Percentiles rank a stretch among this genome's conserved stretches.
Conservation (phyloP, 768 basidiomycete genomes). For the Sarcodon aspratus region DNA sequence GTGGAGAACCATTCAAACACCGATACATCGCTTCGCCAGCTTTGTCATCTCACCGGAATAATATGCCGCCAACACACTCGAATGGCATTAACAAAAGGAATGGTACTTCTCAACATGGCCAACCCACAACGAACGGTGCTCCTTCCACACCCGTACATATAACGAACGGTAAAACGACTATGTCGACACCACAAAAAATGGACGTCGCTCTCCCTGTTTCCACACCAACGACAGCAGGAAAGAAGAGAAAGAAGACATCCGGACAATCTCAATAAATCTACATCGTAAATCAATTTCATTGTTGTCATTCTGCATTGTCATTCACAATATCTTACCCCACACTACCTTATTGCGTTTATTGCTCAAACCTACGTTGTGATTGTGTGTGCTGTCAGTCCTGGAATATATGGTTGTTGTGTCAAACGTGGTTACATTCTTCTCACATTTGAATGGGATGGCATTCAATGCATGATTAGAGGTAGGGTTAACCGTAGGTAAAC, state of each 20-base stretch:
- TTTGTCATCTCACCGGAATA: not conserved
- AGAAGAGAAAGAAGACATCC: slow-evolving; percentile 44
- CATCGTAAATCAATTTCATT: too few species aligned
- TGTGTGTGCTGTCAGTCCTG: too few species aligned
- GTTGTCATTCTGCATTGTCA: too few species aligned
- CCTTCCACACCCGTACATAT: slow-evolving; percentile 3
- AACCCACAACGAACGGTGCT: slow-evolving; percentile 7
- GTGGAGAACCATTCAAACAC: slow-evolving; percentile 1
- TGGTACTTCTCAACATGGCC: not conserved
- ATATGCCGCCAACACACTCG: not conserved
- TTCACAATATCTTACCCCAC: too few species aligned
- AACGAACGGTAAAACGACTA: slow-evolving; percentile 5
- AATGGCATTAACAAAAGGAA: not conserved
- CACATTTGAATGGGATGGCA: too few species aligned
- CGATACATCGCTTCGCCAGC: not conserved
- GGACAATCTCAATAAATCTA: slow-evolving; percentile 12
- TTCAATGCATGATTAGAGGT: too few species aligned
- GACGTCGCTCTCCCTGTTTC: not conserved
- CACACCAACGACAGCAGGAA: slow-evolving; percentile 25
- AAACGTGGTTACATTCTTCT: too few species aligned
- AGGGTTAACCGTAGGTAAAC: too few species aligned
- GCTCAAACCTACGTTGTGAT: too few species aligned
- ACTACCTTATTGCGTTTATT: too few species aligned
- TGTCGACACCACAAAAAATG: not conserved
- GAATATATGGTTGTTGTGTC: too few species aligned